These are phyloP conservation scores for Penicillium coffeae DNA, from an alignment of 495 filamentous ascomycete species.

Conservation along the genomic window DNA sequence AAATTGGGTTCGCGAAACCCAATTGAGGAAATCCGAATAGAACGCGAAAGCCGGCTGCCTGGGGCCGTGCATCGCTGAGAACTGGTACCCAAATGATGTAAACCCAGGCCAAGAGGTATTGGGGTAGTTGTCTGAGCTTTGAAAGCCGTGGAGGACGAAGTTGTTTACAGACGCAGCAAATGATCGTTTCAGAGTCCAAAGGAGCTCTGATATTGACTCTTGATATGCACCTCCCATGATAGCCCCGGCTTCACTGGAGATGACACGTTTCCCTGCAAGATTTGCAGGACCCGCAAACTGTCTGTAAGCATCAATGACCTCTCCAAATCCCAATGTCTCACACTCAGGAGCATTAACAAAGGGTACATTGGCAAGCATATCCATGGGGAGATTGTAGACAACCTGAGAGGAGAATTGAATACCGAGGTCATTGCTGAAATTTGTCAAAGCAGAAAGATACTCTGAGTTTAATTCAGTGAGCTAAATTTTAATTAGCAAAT, in stretches of 20 bases:
- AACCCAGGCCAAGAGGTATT: constrained; percentile 48
- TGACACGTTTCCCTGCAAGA: constrained; percentile 31
- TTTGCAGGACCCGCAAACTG: constrained; percentile 46
- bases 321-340: constrained; percentile 24
- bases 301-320: constrained; percentile 41
- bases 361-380: constrained; percentile 41
- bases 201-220: constrained; percentile 20
- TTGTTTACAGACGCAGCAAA: constrained; percentile 42
- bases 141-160: constrained; percentile 44
- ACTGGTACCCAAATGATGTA: constrained; percentile 41
- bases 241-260: constrained; percentile 42
- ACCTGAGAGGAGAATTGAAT: constrained; percentile 43
- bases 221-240: constrained; percentile 24
- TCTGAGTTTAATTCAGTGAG: constrained; percentile 26
- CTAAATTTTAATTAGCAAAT: not conserved
- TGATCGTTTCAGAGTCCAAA: constrained; percentile 28
- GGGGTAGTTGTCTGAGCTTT: constrained; percentile 36
- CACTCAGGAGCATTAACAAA: constrained; percentile 44
- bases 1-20: constrained; percentile 33
- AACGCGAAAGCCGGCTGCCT: constrained; percentile 44
- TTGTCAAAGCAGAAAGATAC: constrained; percentile 28
- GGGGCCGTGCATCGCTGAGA: constrained; percentile 40
- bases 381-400: constrained; percentile 46
- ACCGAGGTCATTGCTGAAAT: constrained; percentile 34
- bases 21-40: constrained; percentile 37